Conservation (phyloP, 2,329 filamentous ascomycete species). For the Xylaria sp. region DNA sequence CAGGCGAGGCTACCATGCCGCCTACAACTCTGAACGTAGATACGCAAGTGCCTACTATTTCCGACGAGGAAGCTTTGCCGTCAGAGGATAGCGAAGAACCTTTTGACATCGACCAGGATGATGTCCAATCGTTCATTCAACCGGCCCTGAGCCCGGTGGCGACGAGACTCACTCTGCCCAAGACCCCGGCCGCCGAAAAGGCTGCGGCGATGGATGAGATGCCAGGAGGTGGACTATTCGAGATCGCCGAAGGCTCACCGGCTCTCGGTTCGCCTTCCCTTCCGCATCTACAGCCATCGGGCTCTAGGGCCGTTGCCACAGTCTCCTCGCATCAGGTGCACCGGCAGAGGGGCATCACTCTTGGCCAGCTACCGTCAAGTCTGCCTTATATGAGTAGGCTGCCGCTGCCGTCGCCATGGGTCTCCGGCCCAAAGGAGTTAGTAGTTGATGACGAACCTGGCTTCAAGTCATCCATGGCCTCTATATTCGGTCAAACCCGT, state of each 20-base stretch:
- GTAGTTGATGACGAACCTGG: slow-evolving; percentile 41
- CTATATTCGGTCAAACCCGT: slow-evolving; percentile 54
- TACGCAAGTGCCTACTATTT: slow-evolving; percentile 28
- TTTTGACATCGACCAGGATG: slow-evolving; percentile 56
- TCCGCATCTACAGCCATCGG: slow-evolving; percentile 9
- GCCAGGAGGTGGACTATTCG: slow-evolving; percentile 46
- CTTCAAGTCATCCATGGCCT: slow-evolving; percentile 48
- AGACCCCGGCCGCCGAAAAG: slow-evolving; percentile 63
- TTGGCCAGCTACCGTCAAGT: slow-evolving; percentile 36
- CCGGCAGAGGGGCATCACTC: slow-evolving; percentile 37
- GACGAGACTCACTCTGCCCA: slow-evolving; percentile 59
- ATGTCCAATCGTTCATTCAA: slow-evolving; percentile 64
- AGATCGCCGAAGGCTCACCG: slow-evolving; percentile 42
- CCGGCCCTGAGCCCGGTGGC: slow-evolving; percentile 63
- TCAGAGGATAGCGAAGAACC: slow-evolving; percentile 44
- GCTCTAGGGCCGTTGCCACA: not conserved
- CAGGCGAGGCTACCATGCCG: slow-evolving; percentile 8
- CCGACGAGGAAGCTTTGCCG: slow-evolving; percentile 34
- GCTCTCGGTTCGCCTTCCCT: slow-evolving; percentile 30
- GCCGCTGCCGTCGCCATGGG: slow-evolving; percentile 48
- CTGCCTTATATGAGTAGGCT: slow-evolving; percentile 30
- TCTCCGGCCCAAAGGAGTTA: slow-evolving; percentile 48
- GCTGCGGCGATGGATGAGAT: slow-evolving; percentile 57
- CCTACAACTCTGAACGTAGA: slow-evolving; percentile 23
- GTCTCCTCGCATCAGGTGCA: slow-evolving; percentile 25